A percentile compares a stretch with the other conserved stretches of the same genome.
Evolutionary conservation across 495 filamentous ascomycete genomes (phyloP).

Genomic region (Evansstolkia leycettana): DNA sequence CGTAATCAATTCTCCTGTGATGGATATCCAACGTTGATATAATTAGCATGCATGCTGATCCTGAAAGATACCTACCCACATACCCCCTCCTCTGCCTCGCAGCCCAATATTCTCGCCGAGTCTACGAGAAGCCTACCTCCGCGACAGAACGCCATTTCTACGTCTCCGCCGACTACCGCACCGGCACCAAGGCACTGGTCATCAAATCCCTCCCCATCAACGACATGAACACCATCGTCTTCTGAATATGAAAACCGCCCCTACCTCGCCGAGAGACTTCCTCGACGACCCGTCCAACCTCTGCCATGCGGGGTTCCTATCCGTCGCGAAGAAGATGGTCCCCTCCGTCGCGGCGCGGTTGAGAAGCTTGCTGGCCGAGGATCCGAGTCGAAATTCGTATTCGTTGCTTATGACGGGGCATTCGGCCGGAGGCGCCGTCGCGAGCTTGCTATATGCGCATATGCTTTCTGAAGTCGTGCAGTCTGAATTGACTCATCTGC

Average conservation of each 20-base stretch:
- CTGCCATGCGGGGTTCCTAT: constrained; percentile 68
- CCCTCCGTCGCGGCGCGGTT: too few relatives aligned
- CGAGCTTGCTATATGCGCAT: too few relatives aligned
- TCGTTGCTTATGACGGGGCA: too few relatives aligned
- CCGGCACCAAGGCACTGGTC: constrained; percentile 72
- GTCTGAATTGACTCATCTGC: too few relatives aligned
- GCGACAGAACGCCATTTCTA: constrained; percentile 54
- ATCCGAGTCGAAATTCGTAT: too few relatives aligned
- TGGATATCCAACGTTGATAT: too few relatives aligned
- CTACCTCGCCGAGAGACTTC: constrained; percentile 50
- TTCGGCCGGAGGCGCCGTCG: too few relatives aligned
- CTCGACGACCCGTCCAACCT: constrained; percentile 64
- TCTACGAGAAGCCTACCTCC: constrained; percentile 50
- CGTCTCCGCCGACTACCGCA: constrained; percentile 53
- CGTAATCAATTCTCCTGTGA: too few relatives aligned
- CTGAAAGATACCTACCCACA: constrained; percentile 55
- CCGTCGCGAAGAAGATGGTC: too few relatives aligned
- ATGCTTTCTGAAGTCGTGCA: too few relatives aligned
- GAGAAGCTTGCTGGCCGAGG: too few relatives aligned
- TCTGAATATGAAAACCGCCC: constrained; percentile 61
- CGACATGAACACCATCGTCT: constrained; percentile 62
- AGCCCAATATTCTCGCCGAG: constrained; percentile 58
- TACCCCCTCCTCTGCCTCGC: constrained; percentile 64
- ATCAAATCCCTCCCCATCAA: constrained; percentile 67
- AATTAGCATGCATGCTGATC: too few relatives aligned